Base-by-base conservation (phyloP, 2,329 filamentous ascomycete genomes). In the Escovopsis sp. region DNA sequence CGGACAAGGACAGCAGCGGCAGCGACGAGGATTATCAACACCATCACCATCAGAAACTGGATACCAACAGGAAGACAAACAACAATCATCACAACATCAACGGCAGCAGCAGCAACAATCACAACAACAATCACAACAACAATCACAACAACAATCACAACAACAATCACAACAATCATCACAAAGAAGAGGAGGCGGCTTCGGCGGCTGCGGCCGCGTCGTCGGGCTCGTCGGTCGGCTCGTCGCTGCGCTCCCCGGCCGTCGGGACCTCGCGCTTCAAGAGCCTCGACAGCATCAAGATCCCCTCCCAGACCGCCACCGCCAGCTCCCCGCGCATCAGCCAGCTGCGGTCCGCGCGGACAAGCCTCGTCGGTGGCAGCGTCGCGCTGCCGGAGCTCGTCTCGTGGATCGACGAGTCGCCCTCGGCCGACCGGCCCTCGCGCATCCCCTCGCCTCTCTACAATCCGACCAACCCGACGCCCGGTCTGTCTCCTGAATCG, bases 401-500 rank as follows among this genome's bases (percentile, higher is more conserved):
- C 2, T 55, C 56, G 8, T 56, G 56, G 21, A 58, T 59, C 30
- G 55, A 59, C n/a, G 55, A 58, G 29, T 35, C 52, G 2, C 52
- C 55, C 0, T 59, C 57, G 4, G 42, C 56, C 26, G 60, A 61
- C 30, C 35, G 21, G 13, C 30, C 34, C 17, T 27, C 30, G 5
- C 25, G 31, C 19, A 37, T 36, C 27, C 27, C 35, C 12, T 25
- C 31, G 9, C 11, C 15, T 17, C 19, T 5, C 23, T 27, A 13
- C 33, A 31, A 17, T 11, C 8, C 21, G 21, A 11, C 21, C n/a
- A n/a, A n/a, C n/a, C n/a, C n/a, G n/a, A n/a, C n/a, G n/a, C n/a
- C n/a, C n/a, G n/a, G n/a, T n/a, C n/a, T n/a, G n/a, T n/a, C n/a
- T n/a, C n/a, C n/a, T n/a, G n/a, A n/a, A n/a, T n/a, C n/a, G 21